These are phyloP conservation scores for Syzygium malaccense DNA, from an alignment of 441 rosid species.

Conservation along the genomic window DNA sequence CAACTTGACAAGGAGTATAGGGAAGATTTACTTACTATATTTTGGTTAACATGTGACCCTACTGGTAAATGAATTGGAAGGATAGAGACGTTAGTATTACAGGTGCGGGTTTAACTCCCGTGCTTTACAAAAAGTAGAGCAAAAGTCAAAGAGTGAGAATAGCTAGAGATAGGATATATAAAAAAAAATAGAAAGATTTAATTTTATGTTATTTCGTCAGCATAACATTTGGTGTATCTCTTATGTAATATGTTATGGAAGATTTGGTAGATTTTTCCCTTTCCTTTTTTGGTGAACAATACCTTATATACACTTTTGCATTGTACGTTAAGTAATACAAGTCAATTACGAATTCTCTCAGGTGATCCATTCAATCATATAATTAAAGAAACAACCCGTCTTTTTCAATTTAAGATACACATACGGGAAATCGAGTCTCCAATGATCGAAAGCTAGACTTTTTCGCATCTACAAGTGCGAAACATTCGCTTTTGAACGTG, in stretches of 20 bases:
- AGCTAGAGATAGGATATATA: too few species aligned
- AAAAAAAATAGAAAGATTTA: too few species aligned
- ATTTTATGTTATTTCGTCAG: neutral
- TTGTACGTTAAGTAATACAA: neutral
- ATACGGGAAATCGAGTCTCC: neutral
- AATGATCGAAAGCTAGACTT: neutral
- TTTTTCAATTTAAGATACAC: too few species aligned
- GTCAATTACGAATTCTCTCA: neutral
- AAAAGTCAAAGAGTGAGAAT: too few species aligned
- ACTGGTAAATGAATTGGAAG: too few species aligned
- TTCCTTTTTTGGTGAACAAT: too few species aligned
- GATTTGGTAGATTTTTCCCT: neutral
- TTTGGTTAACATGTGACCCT: neutral
- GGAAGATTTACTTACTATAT: neutral
- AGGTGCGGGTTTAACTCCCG: too few species aligned
- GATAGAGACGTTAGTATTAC: too few species aligned
- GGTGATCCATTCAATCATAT: neutral
- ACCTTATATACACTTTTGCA: neutral
- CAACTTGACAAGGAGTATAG: neutral
- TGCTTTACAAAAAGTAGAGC: too few species aligned
- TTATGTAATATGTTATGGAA: neutral
- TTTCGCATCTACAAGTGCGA: neutral
- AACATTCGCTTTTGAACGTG: neutral
- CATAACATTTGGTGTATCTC: neutral
- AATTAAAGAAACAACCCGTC: neutral